phyloP scores from a whole-genome alignment of 1,139 yeast species.

The Kluyveromyces sp. region DNA sequence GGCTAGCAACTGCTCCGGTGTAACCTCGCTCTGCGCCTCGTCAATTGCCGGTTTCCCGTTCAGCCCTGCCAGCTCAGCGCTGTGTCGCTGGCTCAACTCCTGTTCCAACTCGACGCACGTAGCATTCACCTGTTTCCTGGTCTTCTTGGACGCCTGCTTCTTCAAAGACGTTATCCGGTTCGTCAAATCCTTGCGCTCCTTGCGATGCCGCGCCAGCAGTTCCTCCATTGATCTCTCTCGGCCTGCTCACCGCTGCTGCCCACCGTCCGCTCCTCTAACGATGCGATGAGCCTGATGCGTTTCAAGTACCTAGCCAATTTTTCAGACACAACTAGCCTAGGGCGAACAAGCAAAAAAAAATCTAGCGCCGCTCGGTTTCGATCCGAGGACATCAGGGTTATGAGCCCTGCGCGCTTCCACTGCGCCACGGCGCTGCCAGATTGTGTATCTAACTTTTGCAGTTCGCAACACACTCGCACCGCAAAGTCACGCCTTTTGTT shows the following conservation, averaged over 20 bases:
- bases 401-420: conserved; percentile 99
- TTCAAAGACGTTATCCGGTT: conserved; percentile 67
- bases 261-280: neutral
- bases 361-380: conserved; percentile 98
- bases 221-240: conserved; percentile 40
- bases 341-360: conserved; percentile 11
- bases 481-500: neutral
- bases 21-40: conserved; percentile 30
- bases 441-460: neutral
- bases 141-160: conserved; percentile 78
- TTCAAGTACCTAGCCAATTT: neutral
- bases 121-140: conserved; percentile 49
- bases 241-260: neutral
- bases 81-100: conserved; percentile 48
- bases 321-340: neutral
- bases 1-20: conserved; percentile 60
- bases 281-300: neutral
- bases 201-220: conserved; percentile 54
- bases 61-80: conserved; percentile 38
- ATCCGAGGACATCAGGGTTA: conserved; percentile 99
- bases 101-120: conserved; percentile 56
- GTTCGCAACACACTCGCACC: neutral
- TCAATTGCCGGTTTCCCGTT: conserved; percentile 11
- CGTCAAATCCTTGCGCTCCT: conserved; percentile 59
- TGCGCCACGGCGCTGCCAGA: conserved; percentile 86